Conservation (phyloP, 176 grass and related monocot genomes). For the Dendrocalamus sinicus region DNA sequence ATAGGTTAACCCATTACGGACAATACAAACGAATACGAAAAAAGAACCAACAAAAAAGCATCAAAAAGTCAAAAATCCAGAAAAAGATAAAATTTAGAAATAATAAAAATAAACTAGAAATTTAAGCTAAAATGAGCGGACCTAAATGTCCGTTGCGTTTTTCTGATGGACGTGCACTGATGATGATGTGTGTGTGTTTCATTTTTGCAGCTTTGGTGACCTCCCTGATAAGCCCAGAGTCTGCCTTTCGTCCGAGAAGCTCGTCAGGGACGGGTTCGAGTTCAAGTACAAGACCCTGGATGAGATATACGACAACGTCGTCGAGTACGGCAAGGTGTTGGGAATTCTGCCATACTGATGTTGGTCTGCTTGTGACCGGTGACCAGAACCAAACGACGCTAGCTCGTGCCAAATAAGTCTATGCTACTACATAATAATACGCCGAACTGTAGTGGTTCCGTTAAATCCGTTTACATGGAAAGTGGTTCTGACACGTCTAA, state of each 20-base stretch:
- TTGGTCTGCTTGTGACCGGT: background rate
- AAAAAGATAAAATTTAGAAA: no score
- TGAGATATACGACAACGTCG: conserved; percentile 43
- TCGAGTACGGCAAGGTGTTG: conserved; percentile 53
- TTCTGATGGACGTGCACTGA: no score
- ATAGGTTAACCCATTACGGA: no score
- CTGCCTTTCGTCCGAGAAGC: conserved; percentile 45
- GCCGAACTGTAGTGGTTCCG: background rate
- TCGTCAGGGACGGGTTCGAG: conserved; percentile 42
- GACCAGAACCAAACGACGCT: background rate
- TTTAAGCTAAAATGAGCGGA: no score
- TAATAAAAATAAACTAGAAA: no score
- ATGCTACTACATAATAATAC: background rate
- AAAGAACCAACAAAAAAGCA: no score
- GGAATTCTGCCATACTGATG: conserved; percentile 47
- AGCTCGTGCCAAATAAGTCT: background rate
- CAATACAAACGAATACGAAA: no score
- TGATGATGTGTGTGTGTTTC: background rate
- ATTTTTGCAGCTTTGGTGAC: conserved; percentile 36
- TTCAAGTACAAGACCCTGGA: conserved; percentile 53
- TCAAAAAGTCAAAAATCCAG: no score
- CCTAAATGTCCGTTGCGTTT: no score
- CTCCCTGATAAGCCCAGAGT: background rate
- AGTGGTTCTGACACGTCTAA: no score
- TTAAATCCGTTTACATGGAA: no score